Conservation (phyloP, 177 flowering plant species). For the Vitis hybrid region DNA sequence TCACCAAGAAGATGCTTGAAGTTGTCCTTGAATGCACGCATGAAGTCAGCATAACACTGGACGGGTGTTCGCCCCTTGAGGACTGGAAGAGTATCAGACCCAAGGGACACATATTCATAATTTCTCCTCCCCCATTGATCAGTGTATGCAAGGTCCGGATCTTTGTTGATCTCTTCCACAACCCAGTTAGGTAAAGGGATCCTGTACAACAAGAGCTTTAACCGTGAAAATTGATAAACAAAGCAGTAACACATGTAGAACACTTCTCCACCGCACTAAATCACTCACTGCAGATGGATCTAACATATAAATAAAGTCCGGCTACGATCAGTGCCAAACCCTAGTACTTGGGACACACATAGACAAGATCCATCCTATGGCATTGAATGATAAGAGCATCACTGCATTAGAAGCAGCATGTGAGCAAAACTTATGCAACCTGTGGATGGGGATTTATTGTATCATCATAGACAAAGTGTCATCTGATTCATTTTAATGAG, state of each 20-base stretch:
- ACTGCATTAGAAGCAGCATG: too few relatives aligned
- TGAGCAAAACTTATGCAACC: too few relatives aligned
- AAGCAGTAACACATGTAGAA: constrained; percentile 1
- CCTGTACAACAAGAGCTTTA: constrained; percentile 36
- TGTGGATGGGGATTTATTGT: too few relatives aligned
- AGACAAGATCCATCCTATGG: too few relatives aligned
- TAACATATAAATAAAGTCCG: neutral
- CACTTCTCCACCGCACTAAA: too few relatives aligned
- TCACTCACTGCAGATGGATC: too few relatives aligned
- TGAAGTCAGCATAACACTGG: constrained; percentile 88
- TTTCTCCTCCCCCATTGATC: constrained; percentile 97
- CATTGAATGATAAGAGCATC: too few relatives aligned
- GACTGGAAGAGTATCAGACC: constrained; percentile 78
- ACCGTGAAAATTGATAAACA: neutral
- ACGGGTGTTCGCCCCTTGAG: constrained; percentile 85
- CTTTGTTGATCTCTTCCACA: constrained; percentile 69
- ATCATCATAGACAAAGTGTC: too few relatives aligned
- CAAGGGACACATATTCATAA: constrained; percentile 79
- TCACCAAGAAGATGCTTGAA: constrained; percentile 82
- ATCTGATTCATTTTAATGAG: too few relatives aligned
- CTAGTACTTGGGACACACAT: too few relatives aligned
- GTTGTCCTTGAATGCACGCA: constrained; percentile 84
- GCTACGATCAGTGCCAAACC: too few relatives aligned
- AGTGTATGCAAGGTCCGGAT: constrained; percentile 82
- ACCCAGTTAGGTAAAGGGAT: constrained; percentile 95